These are phyloP conservation scores for Aspergillus melleus DNA, from an alignment of 2,329 filamentous ascomycete species.

Conservation along the genomic window DNA sequence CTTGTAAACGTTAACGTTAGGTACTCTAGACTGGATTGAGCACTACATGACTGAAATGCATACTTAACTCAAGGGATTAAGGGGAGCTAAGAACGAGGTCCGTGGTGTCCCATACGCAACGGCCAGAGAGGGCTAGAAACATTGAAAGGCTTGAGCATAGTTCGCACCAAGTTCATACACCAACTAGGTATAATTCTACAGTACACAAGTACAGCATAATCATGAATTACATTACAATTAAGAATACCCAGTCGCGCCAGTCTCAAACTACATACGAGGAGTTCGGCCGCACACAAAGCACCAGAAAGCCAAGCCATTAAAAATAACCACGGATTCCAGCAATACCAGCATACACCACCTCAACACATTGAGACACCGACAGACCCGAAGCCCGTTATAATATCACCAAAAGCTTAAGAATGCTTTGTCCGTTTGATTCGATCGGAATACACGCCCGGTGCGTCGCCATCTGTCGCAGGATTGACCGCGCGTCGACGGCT, in stretches of 20 bases:
- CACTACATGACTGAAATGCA: no score
- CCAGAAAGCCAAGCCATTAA: background rate
- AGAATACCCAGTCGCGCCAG: background rate
- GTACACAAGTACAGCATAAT: no score
- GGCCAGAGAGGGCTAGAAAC: no score
- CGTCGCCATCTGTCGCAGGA: constrained; percentile 23
- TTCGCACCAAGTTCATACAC: no score
- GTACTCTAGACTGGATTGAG: no score
- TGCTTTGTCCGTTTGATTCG: constrained; percentile 41
- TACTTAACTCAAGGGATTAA: no score
- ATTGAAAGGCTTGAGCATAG: no score
- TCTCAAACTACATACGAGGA: background rate
- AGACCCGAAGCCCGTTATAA: constrained; percentile 25
- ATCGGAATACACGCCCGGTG: constrained; percentile 42
- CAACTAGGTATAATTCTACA: no score
- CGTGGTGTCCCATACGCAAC: no score
- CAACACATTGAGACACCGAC: background rate
- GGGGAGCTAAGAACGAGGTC: no score
- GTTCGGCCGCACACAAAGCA: background rate
- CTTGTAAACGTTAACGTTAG: no score
- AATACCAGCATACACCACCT: background rate
- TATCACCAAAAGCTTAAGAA: constrained; percentile 5
- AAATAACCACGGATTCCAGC: background rate
- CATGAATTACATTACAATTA: background rate
- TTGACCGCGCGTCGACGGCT: constrained; percentile 53